phyloP scores from a whole-genome alignment of 768 basidiomycete genomes.

The Rhodotorula paludigena region DNA sequence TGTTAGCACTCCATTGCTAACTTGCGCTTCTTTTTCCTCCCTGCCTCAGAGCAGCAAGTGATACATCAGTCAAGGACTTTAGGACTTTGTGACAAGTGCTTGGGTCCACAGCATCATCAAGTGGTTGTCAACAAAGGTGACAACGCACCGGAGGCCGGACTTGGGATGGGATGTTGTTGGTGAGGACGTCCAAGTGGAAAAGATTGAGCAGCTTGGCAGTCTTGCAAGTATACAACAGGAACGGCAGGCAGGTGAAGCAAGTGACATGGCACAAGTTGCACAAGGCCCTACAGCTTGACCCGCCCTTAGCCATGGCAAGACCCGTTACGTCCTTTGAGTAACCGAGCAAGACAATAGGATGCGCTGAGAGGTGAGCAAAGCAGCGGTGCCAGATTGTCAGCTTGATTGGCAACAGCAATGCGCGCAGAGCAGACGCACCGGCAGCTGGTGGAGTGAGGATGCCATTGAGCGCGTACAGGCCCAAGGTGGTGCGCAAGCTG shows the following conservation, averaged over 20 bases:
- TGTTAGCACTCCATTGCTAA: no score
- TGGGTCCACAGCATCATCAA: slow-evolving; percentile 34
- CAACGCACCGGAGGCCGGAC: slow-evolving; percentile 35
- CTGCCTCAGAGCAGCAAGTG: no score
- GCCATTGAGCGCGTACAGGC: slow-evolving; percentile 6
- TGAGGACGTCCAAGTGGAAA: slow-evolving; percentile 10
- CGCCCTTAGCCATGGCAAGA: no score
- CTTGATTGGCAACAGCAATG: background rate
- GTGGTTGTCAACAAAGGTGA: slow-evolving; percentile 40
- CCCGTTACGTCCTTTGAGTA: background rate
- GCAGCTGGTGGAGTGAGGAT: background rate
- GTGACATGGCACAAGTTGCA: slow-evolving; percentile 16
- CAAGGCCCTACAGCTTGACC: no score
- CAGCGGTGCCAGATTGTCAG: slow-evolving; percentile 2
- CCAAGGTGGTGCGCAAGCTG: background rate
- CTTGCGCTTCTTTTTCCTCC: no score
- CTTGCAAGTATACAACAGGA: background rate
- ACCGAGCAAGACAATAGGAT: no score
- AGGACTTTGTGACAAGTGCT: slow-evolving; percentile 31
- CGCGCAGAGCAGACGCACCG: slow-evolving; percentile 3
- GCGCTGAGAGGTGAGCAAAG: slow-evolving; percentile 11
- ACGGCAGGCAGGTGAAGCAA: background rate
- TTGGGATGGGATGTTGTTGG: background rate
- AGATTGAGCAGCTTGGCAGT: background rate
- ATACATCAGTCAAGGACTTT: no score